Evolutionary conservation across 164 flowering plant species (phyloP), one percentile per base, ranked within the genome.

Genomic region (Tinospora cordifolia): DNA sequence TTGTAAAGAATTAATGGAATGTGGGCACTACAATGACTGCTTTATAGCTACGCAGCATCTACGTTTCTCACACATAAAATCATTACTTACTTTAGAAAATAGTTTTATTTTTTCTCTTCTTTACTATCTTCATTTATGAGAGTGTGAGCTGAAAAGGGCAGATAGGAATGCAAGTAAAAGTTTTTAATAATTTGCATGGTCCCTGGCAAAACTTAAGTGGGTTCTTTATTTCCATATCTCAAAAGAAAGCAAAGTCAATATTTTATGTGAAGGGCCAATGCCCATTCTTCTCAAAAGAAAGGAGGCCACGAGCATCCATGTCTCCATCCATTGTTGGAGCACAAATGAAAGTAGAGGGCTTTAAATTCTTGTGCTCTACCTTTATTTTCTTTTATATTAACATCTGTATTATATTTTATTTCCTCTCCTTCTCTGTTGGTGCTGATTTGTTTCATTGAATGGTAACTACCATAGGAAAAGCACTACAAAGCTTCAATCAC

Each of bases 31-130:
- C 30, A 77, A 70, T 38, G 74, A 71, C 75, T 76, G 88, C 87
- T 84, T 85, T 71, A 73, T 72, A 59, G 41, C 69, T 71, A 85
- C 80, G 83, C 83, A 77, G 82, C 81, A 83, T 86, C 82, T 80
- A 66, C 66, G 65, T 78, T 54, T 69, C 59, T 76, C 75, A 79
- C 75, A 74, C 69, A 72, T 62, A 66, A 77, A 80, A 78, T 77
- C 69, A 76, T 80, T 75, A 44, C 66, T 73, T 69, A 71, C 86
- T 79, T 81, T 81, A 63, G 49, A 54, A 63, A 72, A 62, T 76
- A 76, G 74, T 77, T 73, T 74, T 66, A 8, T 21, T 40, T 30
- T 30, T 1, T 30, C 36, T 64, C 62, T 70, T 62, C 30, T 75
- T 34, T 34, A 34, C 38, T 9, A 51, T 67, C 57, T 76, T 75